A percentile compares a stretch with the other conserved stretches of the same genome.
Evolutionary conservation across 2,329 filamentous ascomycete species (phyloP).

Genomic region (Aspergillus versicolor): DNA sequence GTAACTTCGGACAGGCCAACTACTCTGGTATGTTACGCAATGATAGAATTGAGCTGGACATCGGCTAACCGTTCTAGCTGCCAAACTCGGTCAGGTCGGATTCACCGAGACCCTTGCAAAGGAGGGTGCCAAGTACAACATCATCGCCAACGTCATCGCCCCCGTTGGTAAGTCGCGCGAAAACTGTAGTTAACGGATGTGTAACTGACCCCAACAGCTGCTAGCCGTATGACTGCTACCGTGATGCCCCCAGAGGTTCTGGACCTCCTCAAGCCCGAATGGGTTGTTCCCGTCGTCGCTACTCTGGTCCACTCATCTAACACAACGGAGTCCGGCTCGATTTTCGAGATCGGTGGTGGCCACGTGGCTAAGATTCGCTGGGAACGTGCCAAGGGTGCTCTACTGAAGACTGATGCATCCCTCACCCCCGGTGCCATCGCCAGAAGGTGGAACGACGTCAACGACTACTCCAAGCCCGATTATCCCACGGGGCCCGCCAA

Average conservation of each 20-base stretch:
- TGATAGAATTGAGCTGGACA: neutral
- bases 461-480: slow-evolving; percentile 79
- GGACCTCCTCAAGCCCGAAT: slow-evolving; percentile 82
- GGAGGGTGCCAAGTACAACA: slow-evolving; percentile 98
- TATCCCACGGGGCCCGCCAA: slow-evolving; percentile 84
- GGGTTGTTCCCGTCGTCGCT: slow-evolving; percentile 91
- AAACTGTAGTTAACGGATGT: neutral
- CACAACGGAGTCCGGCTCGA: slow-evolving; percentile 76
- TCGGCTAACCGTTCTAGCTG: slow-evolving; percentile 55
- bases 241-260: slow-evolving; percentile 94
- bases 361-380: slow-evolving; percentile 91
- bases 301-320: slow-evolving; percentile 84
- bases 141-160: slow-evolving; percentile 89
- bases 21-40: slow-evolving; percentile 66
- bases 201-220: slow-evolving; percentile 53
- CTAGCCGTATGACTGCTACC: slow-evolving; percentile 92
- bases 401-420: slow-evolving; percentile 83
- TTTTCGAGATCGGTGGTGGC: slow-evolving; percentile 92
- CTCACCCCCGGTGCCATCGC: slow-evolving; percentile 87
- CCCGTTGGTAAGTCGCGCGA: slow-evolving; percentile 61
- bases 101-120: slow-evolving; percentile 98
- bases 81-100: slow-evolving; percentile 91
- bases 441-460: slow-evolving; percentile 84
- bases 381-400: slow-evolving; percentile 86
- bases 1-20: slow-evolving; percentile 92